Conservation (phyloP, 2,329 filamentous ascomycete genomes). For the Aureobasidium sp. region DNA sequence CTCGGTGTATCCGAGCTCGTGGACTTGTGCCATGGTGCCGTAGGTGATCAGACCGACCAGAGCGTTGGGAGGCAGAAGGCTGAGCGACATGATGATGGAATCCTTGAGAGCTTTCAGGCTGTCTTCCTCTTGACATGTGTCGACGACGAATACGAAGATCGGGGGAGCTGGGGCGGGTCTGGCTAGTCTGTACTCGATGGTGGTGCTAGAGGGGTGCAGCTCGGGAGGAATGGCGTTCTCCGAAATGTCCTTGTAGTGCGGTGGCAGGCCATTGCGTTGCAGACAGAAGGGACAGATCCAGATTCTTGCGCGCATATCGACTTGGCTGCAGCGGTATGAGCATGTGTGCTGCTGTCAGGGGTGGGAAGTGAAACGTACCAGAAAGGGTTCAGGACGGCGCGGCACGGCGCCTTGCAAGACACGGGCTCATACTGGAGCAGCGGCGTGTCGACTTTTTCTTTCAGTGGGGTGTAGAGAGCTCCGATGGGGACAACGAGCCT, state of each 20-base stretch:
- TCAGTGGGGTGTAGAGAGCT: slow-evolving; percentile 88
- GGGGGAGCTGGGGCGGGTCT: slow-evolving; percentile 77
- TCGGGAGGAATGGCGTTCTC: slow-evolving; percentile 76
- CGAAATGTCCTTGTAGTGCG: slow-evolving; percentile 86
- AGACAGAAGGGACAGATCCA: slow-evolving; percentile 90
- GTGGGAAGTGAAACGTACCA: slow-evolving; percentile 55
- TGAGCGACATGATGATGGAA: slow-evolving; percentile 78
- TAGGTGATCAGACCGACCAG: slow-evolving; percentile 79
- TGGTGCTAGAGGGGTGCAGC: slow-evolving; percentile 73
- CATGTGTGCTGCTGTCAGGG: background rate
- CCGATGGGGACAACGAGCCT: slow-evolving; percentile 93
- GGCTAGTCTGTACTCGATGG: slow-evolving; percentile 80
- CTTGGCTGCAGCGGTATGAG: slow-evolving; percentile 52
- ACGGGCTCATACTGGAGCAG: slow-evolving; percentile 93
- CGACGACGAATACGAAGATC: slow-evolving; percentile 81
- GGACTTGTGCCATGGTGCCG: slow-evolving; percentile 95
- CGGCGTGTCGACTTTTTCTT: slow-evolving; percentile 86
- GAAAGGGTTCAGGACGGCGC: slow-evolving; percentile 93
- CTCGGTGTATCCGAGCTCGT: slow-evolving; percentile 95
- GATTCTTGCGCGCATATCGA: slow-evolving; percentile 73
- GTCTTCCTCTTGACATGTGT: slow-evolving; percentile 83
- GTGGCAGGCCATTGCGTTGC: slow-evolving; percentile 72
- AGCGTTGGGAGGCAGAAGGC: slow-evolving; percentile 71
- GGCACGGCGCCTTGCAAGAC: slow-evolving; percentile 91
- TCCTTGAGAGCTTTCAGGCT: slow-evolving; percentile 77